These are phyloP conservation scores for Suillus lakei DNA, from an alignment of 768 basidiomycete genomes.

Conservation along the genomic window DNA sequence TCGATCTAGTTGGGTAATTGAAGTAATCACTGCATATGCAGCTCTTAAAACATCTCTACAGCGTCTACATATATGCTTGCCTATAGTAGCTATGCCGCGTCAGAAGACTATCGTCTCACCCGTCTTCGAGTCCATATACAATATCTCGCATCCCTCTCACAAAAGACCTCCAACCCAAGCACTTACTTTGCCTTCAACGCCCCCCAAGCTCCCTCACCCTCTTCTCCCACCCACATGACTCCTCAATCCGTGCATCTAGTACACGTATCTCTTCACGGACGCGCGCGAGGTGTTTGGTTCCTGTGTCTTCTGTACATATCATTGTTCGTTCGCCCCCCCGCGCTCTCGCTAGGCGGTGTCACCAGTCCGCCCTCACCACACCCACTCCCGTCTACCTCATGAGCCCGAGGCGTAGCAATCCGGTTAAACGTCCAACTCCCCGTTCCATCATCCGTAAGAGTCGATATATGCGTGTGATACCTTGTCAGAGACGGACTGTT, in stretches of 20 bases:
- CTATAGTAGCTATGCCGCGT: neutral
- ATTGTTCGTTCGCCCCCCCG: neutral
- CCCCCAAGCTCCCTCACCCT: slow-evolving; percentile 30
- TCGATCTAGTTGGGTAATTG: too few relatives aligned
- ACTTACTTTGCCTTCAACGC: slow-evolving; percentile 19
- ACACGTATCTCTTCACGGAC: slow-evolving; percentile 33
- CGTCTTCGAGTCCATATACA: neutral
- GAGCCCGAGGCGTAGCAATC: slow-evolving; percentile 41
- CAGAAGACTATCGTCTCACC: neutral
- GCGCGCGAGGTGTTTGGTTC: slow-evolving; percentile 23
- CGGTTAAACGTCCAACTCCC: slow-evolving; percentile 74
- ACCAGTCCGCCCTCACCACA: neutral
- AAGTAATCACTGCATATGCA: too few relatives aligned
- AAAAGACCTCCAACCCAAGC: neutral
- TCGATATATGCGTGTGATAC: slow-evolving; percentile 88
- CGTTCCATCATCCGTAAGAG: slow-evolving; percentile 72
- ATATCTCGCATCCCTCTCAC: neutral
- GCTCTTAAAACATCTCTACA: too few relatives aligned
- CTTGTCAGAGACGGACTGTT: slow-evolving; percentile 86
- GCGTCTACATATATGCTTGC: neutral
- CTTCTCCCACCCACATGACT: slow-evolving; percentile 30
- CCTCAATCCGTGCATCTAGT: slow-evolving; percentile 28
- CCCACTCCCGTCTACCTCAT: too few relatives aligned
- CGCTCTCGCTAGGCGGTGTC: neutral
- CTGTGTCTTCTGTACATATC: neutral